Percentiles rank a stretch among this genome's conserved stretches.
These are phyloP conservation scores for Pichia nakasei DNA, from an alignment of 805 yeast genomes.

Conservation along the genomic window DNA sequence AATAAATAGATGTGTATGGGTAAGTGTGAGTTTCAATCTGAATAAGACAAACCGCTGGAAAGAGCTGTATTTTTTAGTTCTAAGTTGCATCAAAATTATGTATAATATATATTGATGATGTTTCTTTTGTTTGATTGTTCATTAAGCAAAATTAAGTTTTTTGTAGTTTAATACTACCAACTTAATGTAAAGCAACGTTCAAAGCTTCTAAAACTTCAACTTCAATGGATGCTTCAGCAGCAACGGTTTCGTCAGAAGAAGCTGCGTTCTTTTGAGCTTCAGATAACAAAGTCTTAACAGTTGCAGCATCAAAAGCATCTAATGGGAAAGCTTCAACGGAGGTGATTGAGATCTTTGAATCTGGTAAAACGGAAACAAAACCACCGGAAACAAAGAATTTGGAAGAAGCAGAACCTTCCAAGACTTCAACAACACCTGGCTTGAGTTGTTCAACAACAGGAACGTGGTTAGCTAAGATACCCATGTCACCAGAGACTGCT, in stretches of 20 bases:
- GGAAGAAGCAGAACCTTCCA: constrained; percentile 63
- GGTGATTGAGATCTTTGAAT: constrained; percentile 79
- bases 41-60: too few relatives aligned
- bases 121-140: not conserved
- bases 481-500: constrained; percentile 90
- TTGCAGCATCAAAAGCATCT: constrained; percentile 73
- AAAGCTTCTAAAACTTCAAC: constrained; percentile 94
- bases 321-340: constrained; percentile 94
- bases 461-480: constrained; percentile 96
- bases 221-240: constrained; percentile 93
- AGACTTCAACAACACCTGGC: constrained; percentile 92
- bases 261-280: constrained; percentile 90
- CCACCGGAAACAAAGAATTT: constrained; percentile 94
- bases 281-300: constrained; percentile 70
- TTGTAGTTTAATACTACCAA: not conserved
- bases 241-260: constrained; percentile 77
- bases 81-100: not conserved
- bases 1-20: constrained; percentile 7
- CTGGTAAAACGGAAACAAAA: constrained; percentile 93
- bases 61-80: too few relatives aligned
- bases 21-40: not conserved
- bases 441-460: constrained; percentile 93
- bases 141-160: not conserved
- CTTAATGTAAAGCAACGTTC: constrained; percentile 48
- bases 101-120: not conserved